Evolutionary conservation across 495 filamentous ascomycete genomes (phyloP).

Genomic region (Penicillium argentinense): DNA sequence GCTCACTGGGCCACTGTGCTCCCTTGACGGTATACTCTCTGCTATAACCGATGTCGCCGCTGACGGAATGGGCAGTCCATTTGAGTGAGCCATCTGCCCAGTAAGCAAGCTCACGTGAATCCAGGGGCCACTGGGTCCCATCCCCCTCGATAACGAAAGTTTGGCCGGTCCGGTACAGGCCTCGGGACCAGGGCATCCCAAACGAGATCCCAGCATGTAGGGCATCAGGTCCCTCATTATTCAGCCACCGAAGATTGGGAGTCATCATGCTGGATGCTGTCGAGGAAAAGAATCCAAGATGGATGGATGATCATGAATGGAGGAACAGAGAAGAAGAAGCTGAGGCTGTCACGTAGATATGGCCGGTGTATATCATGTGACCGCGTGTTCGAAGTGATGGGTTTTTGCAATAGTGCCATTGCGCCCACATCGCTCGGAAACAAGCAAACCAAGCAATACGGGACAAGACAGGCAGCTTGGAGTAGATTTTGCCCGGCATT

Average conservation of each 20-base stretch:
- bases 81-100: slow-evolving; percentile 20
- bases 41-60: slow-evolving; percentile 10
- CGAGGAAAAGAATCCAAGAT: no score
- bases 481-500: no score
- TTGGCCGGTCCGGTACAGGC: slow-evolving; percentile 14
- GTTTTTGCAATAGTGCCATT: no score
- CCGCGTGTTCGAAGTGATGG: no score
- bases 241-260: slow-evolving; percentile 19
- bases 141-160: slow-evolving; percentile 16
- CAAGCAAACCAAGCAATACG: slow-evolving; percentile 5
- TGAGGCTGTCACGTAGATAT: no score
- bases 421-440: slow-evolving; percentile 1
- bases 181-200: slow-evolving; percentile 21
- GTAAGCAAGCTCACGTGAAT: slow-evolving; percentile 23
- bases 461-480: no score
- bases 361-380: no score
- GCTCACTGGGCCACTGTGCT: background rate
- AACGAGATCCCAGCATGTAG: slow-evolving; percentile 19
- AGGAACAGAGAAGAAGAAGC: no score
- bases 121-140: slow-evolving; percentile 11
- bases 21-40: slow-evolving; percentile 12
- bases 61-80: slow-evolving; percentile 20
- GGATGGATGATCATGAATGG: no score
- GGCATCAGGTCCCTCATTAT: slow-evolving; percentile 8
- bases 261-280: slow-evolving; percentile 7